Evolutionary conservation across 768 basidiomycete species (phyloP).

Genomic region (Boletus coccyginus): DNA sequence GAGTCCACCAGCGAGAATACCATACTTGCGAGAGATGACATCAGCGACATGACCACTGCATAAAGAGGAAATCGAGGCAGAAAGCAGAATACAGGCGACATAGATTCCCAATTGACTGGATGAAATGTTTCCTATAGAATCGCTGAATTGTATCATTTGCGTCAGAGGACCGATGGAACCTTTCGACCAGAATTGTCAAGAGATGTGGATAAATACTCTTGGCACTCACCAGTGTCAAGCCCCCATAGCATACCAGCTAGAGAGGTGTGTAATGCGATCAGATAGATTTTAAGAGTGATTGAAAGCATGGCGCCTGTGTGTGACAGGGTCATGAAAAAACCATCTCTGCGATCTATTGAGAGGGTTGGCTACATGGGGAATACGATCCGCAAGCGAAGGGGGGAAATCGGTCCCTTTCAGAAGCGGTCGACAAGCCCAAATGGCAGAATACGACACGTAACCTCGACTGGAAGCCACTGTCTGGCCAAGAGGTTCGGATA

Average conservation of each 20-base stretch:
- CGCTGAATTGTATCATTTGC: constrained; percentile 44
- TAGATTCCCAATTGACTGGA: constrained; percentile 42
- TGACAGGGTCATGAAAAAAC: neutral
- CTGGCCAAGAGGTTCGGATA: too few species aligned
- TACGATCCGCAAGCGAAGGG: neutral
- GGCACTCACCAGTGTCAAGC: constrained; percentile 27
- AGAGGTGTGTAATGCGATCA: constrained; percentile 26
- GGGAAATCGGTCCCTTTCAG: neutral
- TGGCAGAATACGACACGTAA: neutral
- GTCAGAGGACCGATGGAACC: constrained; percentile 44
- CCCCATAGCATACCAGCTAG: constrained; percentile 31
- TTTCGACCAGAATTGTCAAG: constrained; percentile 3
- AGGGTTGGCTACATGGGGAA: neutral
- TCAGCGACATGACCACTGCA: constrained; percentile 45
- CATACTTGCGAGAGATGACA: constrained; percentile 44
- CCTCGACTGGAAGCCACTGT: neutral
- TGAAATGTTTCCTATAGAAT: constrained; percentile 35
- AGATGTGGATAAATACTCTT: neutral
- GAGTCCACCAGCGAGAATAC: constrained; percentile 41
- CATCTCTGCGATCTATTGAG: neutral
- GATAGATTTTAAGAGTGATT: constrained; percentile 19
- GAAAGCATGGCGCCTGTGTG: constrained; percentile 10
- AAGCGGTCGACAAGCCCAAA: neutral
- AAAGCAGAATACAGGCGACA: constrained; percentile 42
- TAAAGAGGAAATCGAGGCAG: constrained; percentile 39